A percentile compares a stretch with the other conserved stretches of the same genome.
Evolutionary conservation across 495 filamentous ascomycete genomes (phyloP).

Genomic region (Hypoxylon rickii): DNA sequence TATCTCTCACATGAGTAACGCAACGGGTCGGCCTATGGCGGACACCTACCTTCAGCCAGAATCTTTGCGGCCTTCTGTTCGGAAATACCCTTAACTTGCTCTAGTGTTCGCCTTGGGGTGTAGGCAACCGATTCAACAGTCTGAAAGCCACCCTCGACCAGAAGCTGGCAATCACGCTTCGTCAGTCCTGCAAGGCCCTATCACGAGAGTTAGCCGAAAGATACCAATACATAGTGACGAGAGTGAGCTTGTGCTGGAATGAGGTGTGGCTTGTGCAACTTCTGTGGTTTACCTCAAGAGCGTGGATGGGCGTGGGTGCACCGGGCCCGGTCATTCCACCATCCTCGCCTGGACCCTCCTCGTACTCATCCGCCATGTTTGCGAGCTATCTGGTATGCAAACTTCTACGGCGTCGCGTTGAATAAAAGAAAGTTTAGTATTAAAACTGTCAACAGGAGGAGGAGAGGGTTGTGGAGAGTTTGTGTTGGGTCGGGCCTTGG

Average conservation of each 20-base stretch:
- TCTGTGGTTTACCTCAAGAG: constrained; percentile 83
- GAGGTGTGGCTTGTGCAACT: no score
- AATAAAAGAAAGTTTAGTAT: no score
- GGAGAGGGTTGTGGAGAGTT: no score
- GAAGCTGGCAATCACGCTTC: constrained; percentile 90
- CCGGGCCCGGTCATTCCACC: constrained; percentile 74
- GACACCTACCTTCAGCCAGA: constrained; percentile 77
- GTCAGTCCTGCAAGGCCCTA: constrained; percentile 83
- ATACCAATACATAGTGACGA: neutral
- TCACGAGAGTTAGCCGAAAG: constrained; percentile 14
- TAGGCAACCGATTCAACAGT: constrained; percentile 96
- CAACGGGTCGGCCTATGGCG: no score
- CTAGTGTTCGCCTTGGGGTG: constrained; percentile 82
- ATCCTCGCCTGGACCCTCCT: constrained; percentile 51
- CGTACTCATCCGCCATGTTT: constrained; percentile 45
- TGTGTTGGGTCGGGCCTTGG: neutral
- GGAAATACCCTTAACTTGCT: constrained; percentile 96
- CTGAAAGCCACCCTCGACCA: constrained; percentile 89
- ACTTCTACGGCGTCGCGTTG: no score
- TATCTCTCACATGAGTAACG: no score
- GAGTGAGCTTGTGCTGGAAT: neutral
- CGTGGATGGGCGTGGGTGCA: constrained; percentile 86
- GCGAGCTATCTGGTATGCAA: no score
- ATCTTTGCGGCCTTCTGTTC: constrained; percentile 94
- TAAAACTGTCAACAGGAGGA: no score